Base-by-base conservation (phyloP, 2,329 filamentous ascomycete genomes). In the Lachnellula suecica region DNA sequence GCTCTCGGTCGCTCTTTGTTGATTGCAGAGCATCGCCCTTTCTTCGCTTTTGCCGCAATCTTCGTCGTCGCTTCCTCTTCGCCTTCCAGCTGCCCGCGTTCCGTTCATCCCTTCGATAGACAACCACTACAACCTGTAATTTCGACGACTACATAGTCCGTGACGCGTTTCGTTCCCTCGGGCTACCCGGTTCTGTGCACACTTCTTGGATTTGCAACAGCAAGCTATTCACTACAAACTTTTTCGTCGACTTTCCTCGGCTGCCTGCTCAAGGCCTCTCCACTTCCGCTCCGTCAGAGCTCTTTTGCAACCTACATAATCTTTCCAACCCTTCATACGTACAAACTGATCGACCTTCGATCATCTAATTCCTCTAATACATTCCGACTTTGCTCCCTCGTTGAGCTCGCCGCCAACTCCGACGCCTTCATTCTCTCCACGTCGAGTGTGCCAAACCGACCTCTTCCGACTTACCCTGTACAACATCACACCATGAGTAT, bases 401-500 rank as follows among this genome's bases (percentile, higher is more conserved):
- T n/a, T 52, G 56, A 58, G 57, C 40, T 49, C 51, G 31, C 52
- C 51, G 34, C 49, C 55, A 49, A 48, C 41, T 23, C 59, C 59
- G 58, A 60, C 55, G 52, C 50, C 58, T 54, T 58, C 59, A 56
- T 46, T 63, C 58, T 57, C 60, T 63, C 56, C 55, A 57, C 46
- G 55, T 61, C 56, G 56, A 60, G 44, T 62, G 57, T 54, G 38
- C 54, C 25, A 49, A 29, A 48, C 20, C 43, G 27, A 17, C 54
- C 42, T 25, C 22, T 37, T 40, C 29, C 44, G 20, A 37, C 46
- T 23, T 41, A 48, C 54, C 52, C 56, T 59, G 58, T 58, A 63
- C 56, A 61, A 58, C 58, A 66, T 59, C 57, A 59, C 35, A 63
- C 27, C 37, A 47, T 62, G 65, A 68, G 63, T 63, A 87, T 95